A percentile compares a stretch with the other conserved stretches of the same genome.
These are phyloP conservation scores for Annulohypoxylon nitens DNA, from an alignment of 495 filamentous ascomycete genomes.

Conservation along the genomic window DNA sequence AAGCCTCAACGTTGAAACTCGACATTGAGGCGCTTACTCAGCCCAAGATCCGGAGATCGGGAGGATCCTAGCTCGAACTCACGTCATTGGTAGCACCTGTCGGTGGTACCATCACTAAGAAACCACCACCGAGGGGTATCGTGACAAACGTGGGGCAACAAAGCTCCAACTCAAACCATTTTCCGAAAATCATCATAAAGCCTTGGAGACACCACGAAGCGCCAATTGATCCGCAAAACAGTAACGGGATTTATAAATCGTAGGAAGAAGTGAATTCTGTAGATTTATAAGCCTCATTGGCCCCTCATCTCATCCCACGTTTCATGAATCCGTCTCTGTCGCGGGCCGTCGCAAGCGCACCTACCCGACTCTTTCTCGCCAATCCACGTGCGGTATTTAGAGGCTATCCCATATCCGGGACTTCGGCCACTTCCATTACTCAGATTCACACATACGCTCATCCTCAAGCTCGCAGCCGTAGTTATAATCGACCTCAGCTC, in stretches of 20 bases:
- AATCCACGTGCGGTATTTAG: slow-evolving; percentile 47
- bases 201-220: neutral
- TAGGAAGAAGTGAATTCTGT: neutral
- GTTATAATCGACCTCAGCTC: neutral
- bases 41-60: slow-evolving; percentile 40
- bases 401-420: slow-evolving; percentile 23
- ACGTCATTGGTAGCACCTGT: slow-evolving; percentile 36
- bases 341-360: slow-evolving; percentile 36
- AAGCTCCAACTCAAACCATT: slow-evolving; percentile 27
- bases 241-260: neutral
- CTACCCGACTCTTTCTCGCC: slow-evolving; percentile 16
- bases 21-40: slow-evolving; percentile 29
- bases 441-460: neutral
- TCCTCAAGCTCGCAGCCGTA: neutral
- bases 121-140: slow-evolving; percentile 32
- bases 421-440: neutral
- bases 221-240: slow-evolving; percentile 1
- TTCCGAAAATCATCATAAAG: neutral
- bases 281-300: slow-evolving; percentile 5
- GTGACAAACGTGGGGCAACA: slow-evolving; percentile 37
- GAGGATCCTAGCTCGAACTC: slow-evolving; percentile 18
- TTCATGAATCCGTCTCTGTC: slow-evolving; percentile 39
- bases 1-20: slow-evolving; percentile 3
- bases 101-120: slow-evolving; percentile 32
- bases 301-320: slow-evolving; percentile 28